A percentile compares a stretch with the other conserved stretches of the same genome.
Evolutionary conservation across 208 protist species (phyloP).

Genomic region (Acanthamoeba royreba): DNA sequence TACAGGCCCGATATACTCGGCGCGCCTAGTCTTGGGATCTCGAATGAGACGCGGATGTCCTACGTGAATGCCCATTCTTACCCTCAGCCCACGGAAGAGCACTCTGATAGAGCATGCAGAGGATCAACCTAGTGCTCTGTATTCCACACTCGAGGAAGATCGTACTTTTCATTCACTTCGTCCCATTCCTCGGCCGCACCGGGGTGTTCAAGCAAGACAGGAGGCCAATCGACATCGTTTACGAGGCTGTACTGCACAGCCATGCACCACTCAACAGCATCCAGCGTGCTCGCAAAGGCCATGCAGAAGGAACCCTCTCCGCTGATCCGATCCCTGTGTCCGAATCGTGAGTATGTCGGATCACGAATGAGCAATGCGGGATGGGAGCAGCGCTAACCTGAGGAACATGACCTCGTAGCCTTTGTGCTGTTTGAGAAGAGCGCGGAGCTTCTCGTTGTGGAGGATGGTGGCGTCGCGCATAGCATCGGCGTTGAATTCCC

Average conservation of each 20-base stretch:
- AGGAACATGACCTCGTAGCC: background rate
- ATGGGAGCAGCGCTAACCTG: background rate
- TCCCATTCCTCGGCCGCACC: background rate
- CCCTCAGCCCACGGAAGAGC: background rate
- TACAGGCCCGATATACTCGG: background rate
- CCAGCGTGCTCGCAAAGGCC: background rate
- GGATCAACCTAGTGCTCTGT: background rate
- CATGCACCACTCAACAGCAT: background rate
- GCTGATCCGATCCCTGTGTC: background rate
- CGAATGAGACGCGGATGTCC: background rate
- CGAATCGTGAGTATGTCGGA: background rate
- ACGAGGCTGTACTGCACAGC: background rate
- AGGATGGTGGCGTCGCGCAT: background rate
- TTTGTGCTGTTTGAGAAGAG: background rate
- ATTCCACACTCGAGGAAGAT: background rate
- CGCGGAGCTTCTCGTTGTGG: background rate
- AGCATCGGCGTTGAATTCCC: background rate
- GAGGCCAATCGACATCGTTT: background rate
- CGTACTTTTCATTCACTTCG: background rate
- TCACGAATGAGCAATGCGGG: background rate
- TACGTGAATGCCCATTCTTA: background rate
- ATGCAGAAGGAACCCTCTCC: conserved; percentile 33
- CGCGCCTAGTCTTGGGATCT: background rate
- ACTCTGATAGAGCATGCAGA: background rate
- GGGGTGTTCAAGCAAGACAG: background rate